These are phyloP conservation scores for Albizia julibrissin DNA, from an alignment of 306 rosid species.

Conservation along the genomic window DNA sequence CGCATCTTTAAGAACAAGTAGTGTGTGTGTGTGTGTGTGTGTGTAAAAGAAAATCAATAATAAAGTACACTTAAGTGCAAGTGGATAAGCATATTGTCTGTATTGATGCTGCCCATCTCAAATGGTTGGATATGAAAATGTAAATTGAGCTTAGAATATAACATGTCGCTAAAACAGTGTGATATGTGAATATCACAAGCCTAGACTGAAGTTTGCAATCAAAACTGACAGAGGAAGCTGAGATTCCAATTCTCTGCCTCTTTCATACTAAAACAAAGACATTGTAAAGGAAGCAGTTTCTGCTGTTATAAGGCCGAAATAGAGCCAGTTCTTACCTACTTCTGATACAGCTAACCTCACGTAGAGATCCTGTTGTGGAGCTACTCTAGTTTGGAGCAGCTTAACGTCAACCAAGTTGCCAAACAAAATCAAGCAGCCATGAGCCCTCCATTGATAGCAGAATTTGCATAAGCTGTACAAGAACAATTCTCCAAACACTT, in stretches of 20 bases:
- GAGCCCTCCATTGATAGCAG: background rate
- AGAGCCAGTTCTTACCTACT: background rate
- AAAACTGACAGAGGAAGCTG: background rate
- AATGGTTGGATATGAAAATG: background rate
- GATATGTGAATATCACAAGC: background rate
- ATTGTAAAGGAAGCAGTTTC: background rate
- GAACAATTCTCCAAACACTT: background rate
- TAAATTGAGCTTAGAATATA: background rate
- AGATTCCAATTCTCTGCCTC: background rate
- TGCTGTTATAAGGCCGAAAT: too few species aligned
- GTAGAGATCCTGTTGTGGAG: background rate
- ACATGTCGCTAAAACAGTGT: background rate
- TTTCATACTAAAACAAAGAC: background rate
- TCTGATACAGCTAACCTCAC: background rate
- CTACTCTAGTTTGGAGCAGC: background rate
- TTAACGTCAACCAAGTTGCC: background rate
- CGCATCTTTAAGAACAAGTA: background rate
- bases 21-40: background rate
- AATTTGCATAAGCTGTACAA: background rate
- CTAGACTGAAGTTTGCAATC: background rate
- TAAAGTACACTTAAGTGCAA: background rate
- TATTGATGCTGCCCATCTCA: background rate
- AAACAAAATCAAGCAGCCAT: background rate
- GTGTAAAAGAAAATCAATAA: background rate
- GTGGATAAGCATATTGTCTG: background rate